Evolutionary conservation across 768 basidiomycete species (phyloP).

Genomic region (Tylopilus plumbeoviolaceoides): DNA sequence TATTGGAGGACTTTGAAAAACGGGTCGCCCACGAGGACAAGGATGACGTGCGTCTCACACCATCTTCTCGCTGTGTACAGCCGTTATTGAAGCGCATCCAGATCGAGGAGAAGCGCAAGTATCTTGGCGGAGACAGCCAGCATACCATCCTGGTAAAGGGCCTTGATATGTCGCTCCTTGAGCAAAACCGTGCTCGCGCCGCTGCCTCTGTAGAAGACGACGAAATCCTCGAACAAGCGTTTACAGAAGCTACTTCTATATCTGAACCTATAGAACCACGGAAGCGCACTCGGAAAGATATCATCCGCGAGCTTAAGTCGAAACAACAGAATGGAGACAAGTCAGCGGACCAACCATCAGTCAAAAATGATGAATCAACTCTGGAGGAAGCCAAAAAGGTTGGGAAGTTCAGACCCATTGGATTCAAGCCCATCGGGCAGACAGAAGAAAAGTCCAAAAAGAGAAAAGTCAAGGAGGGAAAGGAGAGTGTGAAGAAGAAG

Average conservation of each 20-base stretch:
- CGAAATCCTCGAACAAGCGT: conserved; percentile 76
- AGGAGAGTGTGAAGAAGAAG: conserved; percentile 50
- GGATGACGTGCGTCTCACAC: conserved; percentile 44
- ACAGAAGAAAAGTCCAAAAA: conserved; percentile 39
- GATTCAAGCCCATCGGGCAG: conserved; percentile 59
- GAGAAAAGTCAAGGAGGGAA: conserved; percentile 43
- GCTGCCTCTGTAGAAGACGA: conserved; percentile 64
- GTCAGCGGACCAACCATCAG: conserved; percentile 7
- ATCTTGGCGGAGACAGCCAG: conserved; percentile 80
- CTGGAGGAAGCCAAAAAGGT: conserved; percentile 37
- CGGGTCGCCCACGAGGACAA: conserved; percentile 56
- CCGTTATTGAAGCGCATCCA: conserved; percentile 25
- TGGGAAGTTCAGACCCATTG: conserved; percentile 50
- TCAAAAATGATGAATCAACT: conserved; percentile 20
- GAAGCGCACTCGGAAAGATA: conserved; percentile 77
- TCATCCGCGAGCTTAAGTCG: conserved; percentile 68
- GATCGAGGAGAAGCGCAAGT: conserved; percentile 71
- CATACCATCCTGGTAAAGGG: conserved; percentile 89
- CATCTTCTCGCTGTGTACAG: neutral
- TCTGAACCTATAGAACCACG: conserved; percentile 33
- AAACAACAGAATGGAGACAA: conserved; percentile 38
- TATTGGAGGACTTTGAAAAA: conserved; percentile 79
- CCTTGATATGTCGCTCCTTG: conserved; percentile 81
- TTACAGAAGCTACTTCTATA: conserved; percentile 41
- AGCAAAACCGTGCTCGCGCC: conserved; percentile 73